A percentile compares a stretch with the other conserved stretches of the same genome.
These are phyloP conservation scores for Scedosporium apiospermum DNA, from an alignment of 2,329 filamentous ascomycete genomes.

Conservation along the genomic window DNA sequence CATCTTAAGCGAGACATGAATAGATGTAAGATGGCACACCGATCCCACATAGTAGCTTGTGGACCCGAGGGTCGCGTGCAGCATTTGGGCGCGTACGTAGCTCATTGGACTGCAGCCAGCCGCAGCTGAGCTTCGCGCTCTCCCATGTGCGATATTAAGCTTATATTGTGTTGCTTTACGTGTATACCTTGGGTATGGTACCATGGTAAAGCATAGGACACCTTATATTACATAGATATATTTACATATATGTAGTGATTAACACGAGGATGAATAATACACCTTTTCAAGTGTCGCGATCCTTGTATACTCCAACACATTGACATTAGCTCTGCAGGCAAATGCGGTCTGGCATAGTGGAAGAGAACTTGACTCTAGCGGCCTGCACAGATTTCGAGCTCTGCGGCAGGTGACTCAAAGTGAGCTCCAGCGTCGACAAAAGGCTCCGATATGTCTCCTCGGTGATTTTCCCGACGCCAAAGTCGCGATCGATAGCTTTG, in stretches of 20 bases:
- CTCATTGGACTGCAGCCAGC: too few species aligned
- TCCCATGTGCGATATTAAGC: not conserved
- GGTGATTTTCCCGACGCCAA: conserved; percentile 14
- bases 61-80: too few species aligned
- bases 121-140: too few species aligned
- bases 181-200: not conserved
- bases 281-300: too few species aligned
- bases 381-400: conserved; percentile 22
- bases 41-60: too few species aligned
- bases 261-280: too few species aligned
- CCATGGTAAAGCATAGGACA: too few species aligned
- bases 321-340: not conserved
- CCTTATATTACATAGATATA: too few species aligned
- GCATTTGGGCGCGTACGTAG: too few species aligned
- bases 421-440: conserved; percentile 15
- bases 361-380: conserved; percentile 15
- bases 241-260: too few species aligned
- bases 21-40: too few species aligned
- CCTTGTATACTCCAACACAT: not conserved
- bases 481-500: conserved; percentile 20
- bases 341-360: not conserved
- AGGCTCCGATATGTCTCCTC: conserved; percentile 17
- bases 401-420: conserved; percentile 18
- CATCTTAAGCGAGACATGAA: too few species aligned
- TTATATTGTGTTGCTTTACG: not conserved